These are phyloP conservation scores for Symbiodinium natans DNA, from an alignment of 73 alveolate genomes.

Conservation along the genomic window DNA sequence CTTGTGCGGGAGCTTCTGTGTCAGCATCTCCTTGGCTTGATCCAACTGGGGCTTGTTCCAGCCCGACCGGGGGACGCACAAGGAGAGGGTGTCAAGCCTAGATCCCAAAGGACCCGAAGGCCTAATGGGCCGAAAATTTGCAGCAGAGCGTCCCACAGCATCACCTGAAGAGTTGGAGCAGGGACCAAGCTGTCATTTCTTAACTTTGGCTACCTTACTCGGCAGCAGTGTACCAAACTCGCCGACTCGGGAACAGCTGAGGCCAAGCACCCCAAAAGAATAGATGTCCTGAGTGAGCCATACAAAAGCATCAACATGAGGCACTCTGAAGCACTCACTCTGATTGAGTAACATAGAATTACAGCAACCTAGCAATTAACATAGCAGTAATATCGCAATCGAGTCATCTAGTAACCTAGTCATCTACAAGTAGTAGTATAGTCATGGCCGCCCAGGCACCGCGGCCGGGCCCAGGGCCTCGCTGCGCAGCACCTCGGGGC, in stretches of 20 bases:
- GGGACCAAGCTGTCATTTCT: not conserved
- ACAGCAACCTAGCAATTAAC: too few species aligned
- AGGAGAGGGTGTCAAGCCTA: too few species aligned
- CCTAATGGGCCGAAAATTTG: too few species aligned
- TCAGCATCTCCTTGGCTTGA: slow-evolving; percentile 92
- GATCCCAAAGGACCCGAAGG: too few species aligned
- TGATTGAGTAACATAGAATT: too few species aligned
- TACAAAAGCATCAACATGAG: too few species aligned
- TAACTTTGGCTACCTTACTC: not conserved
- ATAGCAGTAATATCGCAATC: too few species aligned
- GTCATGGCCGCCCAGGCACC: too few species aligned
- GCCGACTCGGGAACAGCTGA: not conserved
- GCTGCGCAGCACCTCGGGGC: slow-evolving; percentile 79
- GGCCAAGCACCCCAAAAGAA: slow-evolving; percentile 71
- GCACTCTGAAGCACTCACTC: not conserved
- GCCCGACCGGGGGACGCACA: too few species aligned
- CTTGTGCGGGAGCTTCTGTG: slow-evolving; percentile 88
- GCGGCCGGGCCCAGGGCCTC: slow-evolving; percentile 94
- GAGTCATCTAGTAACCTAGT: too few species aligned
- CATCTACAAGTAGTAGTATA: too few species aligned
- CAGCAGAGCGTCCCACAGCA: slow-evolving; percentile 65
- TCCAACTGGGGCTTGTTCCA: too few species aligned
- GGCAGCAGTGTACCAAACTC: not conserved
- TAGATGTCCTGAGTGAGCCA: slow-evolving; percentile 75
- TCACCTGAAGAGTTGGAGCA: slow-evolving; percentile 14